Percentiles rank a stretch among this genome's conserved stretches.
phyloP scores from a whole-genome alignment of 768 basidiomycete species.

The Asterophora parasitica region DNA sequence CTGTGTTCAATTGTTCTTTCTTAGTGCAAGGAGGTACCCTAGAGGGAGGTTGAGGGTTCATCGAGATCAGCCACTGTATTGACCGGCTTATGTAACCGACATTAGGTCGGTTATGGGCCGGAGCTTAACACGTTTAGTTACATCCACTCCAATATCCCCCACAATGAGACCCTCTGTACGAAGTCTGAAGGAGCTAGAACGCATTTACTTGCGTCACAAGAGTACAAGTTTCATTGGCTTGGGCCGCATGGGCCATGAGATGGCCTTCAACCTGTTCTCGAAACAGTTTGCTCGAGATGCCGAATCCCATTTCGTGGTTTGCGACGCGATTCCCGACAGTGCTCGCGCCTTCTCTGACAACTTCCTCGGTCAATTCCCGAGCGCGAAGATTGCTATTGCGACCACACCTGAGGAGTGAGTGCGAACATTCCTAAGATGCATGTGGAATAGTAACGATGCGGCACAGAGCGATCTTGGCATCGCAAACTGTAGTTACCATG shows the following conservation, averaged over 20 bases:
- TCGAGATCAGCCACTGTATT: too few species aligned
- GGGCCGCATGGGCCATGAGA: slow-evolving; percentile 85
- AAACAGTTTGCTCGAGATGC: slow-evolving; percentile 52
- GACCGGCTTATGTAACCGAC: too few species aligned
- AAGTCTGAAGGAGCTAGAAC: slow-evolving; percentile 35
- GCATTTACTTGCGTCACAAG: slow-evolving; percentile 33
- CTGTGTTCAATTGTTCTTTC: too few species aligned
- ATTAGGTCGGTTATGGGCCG: neutral
- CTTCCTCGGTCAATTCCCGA: slow-evolving; percentile 55
- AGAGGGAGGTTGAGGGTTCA: too few species aligned
- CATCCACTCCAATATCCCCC: neutral
- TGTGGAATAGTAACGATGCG: slow-evolving; percentile 12
- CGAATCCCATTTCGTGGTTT: slow-evolving; percentile 68
- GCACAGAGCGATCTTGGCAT: slow-evolving; percentile 56
- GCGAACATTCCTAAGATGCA: slow-evolving; percentile 9
- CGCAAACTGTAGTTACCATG: slow-evolving; percentile 79
- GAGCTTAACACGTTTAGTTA: slow-evolving; percentile 1
- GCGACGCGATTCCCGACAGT: slow-evolving; percentile 64
- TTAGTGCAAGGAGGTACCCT: too few species aligned
- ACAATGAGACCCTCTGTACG: slow-evolving; percentile 50
- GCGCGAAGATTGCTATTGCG: slow-evolving; percentile 53
- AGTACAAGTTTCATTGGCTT: slow-evolving; percentile 80
- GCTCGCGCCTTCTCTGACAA: slow-evolving; percentile 51
- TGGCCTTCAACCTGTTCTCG: slow-evolving; percentile 81
- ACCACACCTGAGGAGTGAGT: slow-evolving; percentile 71